Evolutionary conservation across 345 rosid species (phyloP), one percentile per base, ranked within the genome.

Genomic region (Carallia pectinifolia): DNA sequence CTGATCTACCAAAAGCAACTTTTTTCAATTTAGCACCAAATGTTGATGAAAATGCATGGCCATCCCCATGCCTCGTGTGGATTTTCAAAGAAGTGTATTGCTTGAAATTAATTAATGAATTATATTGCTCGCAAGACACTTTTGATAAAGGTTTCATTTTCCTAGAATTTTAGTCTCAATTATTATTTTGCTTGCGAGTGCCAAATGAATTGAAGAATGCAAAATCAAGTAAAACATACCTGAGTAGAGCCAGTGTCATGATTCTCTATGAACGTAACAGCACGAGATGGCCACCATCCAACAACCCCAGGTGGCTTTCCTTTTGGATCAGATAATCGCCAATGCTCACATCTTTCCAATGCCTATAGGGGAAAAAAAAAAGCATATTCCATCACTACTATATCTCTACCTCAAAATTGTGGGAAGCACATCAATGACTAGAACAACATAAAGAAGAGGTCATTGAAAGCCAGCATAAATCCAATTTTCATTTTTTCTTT

Each of bases 271-370:
- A 94, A 94, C 69, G 97, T 94, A 68, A 94, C 92, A 75, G 97
- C 97, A 76, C 99, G 97, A 79, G 99, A 94, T 16, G 97, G 99
- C 99, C 99, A 94, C 99, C 97, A 94, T 70, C 99, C 99, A 61
- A 94, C 86, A 66, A 94, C 93, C 70, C 99, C 97, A 16, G 97
- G 95, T 77, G 97, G 97, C 79, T 87, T 91, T 75, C 97, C 97
- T 76, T 85, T 87, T 81, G 77, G 77, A 69, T 94, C 97, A 36
- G 97, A 87, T 81, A 94, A 82, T 80, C 97, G 86, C 99, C 99
- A 91, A 70, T 91, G 91, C 72, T 94, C 98, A 72, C 97, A 84
- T 78, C 82, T 89, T 72, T 85, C 89, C 79, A 94, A 82, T 1
- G 87, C 89, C 98, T 94, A 76, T 19, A 68, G 27, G 33, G 61